A percentile compares a stretch with the other conserved stretches of the same genome.
phyloP scores from a whole-genome alignment of 352 stramenopile genomes.

The Phytophthora aleatoria region DNA sequence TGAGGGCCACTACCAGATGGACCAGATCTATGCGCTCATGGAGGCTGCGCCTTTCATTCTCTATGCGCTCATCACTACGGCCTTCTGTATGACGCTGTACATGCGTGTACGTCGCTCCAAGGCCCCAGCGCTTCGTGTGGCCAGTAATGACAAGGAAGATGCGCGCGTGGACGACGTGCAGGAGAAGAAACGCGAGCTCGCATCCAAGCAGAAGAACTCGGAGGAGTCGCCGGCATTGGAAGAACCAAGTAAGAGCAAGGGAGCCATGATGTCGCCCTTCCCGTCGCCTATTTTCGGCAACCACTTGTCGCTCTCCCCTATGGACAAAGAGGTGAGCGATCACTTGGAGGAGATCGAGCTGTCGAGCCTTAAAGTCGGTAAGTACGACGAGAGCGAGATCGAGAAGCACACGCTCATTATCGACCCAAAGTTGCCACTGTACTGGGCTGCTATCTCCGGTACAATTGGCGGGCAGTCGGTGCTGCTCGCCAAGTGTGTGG shows the following conservation, averaged over 20 bases:
- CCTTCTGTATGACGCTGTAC: conserved; percentile 85
- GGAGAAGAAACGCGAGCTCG: conserved; percentile 57
- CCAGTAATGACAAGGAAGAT: conserved; percentile 56
- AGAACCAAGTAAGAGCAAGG: conserved; percentile 28
- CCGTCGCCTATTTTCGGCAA: conserved; percentile 70
- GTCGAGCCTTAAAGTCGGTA: conserved; percentile 60
- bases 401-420: conserved; percentile 89
- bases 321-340: conserved; percentile 54
- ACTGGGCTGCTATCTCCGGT: conserved; percentile 87
- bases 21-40: conserved; percentile 87
- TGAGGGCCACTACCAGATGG: conserved; percentile 83
- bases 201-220: conserved; percentile 33
- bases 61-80: conserved; percentile 80
- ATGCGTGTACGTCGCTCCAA: conserved; percentile 82
- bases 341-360: conserved; percentile 61
- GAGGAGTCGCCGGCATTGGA: conserved; percentile 41
- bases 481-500: conserved; percentile 85
- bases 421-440: conserved; percentile 84
- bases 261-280: conserved; percentile 82
- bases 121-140: conserved; percentile 75
- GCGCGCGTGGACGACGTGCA: conserved; percentile 54
- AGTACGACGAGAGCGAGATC: conserved; percentile 68
- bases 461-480: conserved; percentile 85
- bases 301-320: conserved; percentile 49
- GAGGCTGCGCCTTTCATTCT: conserved; percentile 80